Base-by-base conservation (phyloP, 129 eudicot species). In the Deinandra increscens region DNA sequence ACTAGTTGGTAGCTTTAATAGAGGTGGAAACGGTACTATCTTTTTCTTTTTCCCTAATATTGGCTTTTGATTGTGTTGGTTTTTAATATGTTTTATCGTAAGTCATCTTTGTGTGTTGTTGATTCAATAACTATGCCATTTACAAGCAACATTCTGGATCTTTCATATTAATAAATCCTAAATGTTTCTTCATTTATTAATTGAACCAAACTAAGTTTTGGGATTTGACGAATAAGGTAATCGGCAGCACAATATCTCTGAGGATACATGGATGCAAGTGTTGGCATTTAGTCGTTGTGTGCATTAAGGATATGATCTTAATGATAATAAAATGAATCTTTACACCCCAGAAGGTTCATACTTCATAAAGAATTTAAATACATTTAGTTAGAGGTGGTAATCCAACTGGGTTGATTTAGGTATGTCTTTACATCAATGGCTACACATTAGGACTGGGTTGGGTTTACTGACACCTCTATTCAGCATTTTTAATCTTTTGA, bases 191-290 rank as follows among this genome's bases (percentile, higher is more conserved):
- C 31, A 10, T 51, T 64, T 36, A 17, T 56, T 36, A 44, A 19
- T 54, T 34, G 5, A 48, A 69, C n/a, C 13, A 36, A 60, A 63
- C 63, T 78, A 69, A 48, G 64, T 19, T 11, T 18, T 80, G 55
- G 44, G 22, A 15, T n/a, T 76, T 64, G 23, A 46, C 72, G 48
- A 64, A 49, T 76, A 91, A 94, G 71, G 68, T 72, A 81, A 91
- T 39, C 98, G 88, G 76, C 87, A 87, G 33, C 84, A 91, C 75
- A 91, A 91, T 80, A 88, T 91, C 22, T 91, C 98, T 3, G 96
- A 86, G 85, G 96, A 91, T 70, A 91, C 96, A 31, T 91, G 98
- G 96, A 65, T 84, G 49, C 96, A 91, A 77, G 96, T 91, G 66
- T 81, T 91, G 65, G 87, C 94, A 33, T 91, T 88, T 80, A 88